Evolutionary conservation across 495 filamentous ascomycete genomes (phyloP), one percentile per base, ranked within the genome.

Genomic region (Articulospora tetracladia): DNA sequence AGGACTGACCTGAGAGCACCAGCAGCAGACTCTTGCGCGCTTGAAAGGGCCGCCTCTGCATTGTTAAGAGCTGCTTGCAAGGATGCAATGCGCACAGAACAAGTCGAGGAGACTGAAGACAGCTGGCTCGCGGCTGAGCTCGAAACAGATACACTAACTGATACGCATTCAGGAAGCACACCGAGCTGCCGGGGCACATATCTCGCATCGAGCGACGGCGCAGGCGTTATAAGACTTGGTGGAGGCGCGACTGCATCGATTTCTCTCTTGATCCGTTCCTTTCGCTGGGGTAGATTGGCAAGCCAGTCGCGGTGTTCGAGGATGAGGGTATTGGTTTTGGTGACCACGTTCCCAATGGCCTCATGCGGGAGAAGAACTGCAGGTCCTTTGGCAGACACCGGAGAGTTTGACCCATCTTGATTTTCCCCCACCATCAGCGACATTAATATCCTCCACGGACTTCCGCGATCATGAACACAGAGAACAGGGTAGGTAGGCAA

Each of bases 161-260:
- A 11, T 4, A 8, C 25, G 24, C 57, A 60, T 47, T 60, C 57
- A n/a, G 57, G 57, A 41, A 60, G 57, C 10, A 47, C 22, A 1
- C 7, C 24, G 22, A 23, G 23, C 32, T 53, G 48, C 41, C 26
- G 30, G 22, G 19, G 23, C 17, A 3, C 6, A 13, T 24, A 24
- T 50, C 47, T n/a, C 19, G 41, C 17, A 20, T 24, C 15, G 20
- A 59, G 20, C 1, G 57, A 30, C 1, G 57, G 57, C 1, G 57
- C 28, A 7, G 49, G 49, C 1, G 57, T 60, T 30, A 54, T 53
- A 13, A 47, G 32, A 54, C 57, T 36, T 47, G 50, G 10, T 36
- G 57, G 24, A 17, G 32, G 25, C 26, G 48, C 47, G 13, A 28
- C 55, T 0, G 25, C n/a, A 20, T n/a, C 4, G 7, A 3, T 47